phyloP scores from a whole-genome alignment of 1,284 basidiomycete species.

The Malassezia yamatoensis region DNA sequence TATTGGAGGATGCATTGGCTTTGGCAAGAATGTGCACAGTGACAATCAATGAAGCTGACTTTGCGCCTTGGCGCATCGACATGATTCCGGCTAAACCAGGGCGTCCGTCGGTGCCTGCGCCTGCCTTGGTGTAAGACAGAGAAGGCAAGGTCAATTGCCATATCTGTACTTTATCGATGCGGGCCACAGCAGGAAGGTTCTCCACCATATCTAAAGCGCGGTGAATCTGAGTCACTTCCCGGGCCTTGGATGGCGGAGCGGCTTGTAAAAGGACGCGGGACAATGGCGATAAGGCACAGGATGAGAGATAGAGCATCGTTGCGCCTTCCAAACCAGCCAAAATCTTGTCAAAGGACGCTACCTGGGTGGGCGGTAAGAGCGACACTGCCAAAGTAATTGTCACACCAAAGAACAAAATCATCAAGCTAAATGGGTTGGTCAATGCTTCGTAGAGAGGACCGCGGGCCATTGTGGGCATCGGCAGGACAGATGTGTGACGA shows the following conservation, averaged over 20 bases:
- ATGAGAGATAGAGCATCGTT: constrained; percentile 40
- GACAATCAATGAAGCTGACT: constrained; percentile 35
- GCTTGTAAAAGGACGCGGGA: constrained; percentile 43
- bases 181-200: constrained; percentile 32
- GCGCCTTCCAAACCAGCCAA: constrained; percentile 41
- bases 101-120: constrained; percentile 15
- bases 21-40: constrained; percentile 23
- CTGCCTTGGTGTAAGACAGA: constrained; percentile 20
- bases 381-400: constrained; percentile 29
- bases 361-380: constrained; percentile 34
- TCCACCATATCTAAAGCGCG: constrained; percentile 27
- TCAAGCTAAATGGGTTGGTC: constrained; percentile 42
- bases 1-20: background rate
- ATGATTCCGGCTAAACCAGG: constrained; percentile 22
- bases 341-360: constrained; percentile 44
- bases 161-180: constrained; percentile 28
- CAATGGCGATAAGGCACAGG: constrained; percentile 34
- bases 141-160: constrained; percentile 46
- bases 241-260: constrained; percentile 19
- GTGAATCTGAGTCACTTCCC: constrained; percentile 23
- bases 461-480: constrained; percentile 23
- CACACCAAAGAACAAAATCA: constrained; percentile 40
- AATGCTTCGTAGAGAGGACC: constrained; percentile 25
- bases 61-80: constrained; percentile 23
- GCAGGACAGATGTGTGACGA: constrained; percentile 24